Conservation (phyloP, 2,329 filamentous ascomycete species). For the Aspergillus pseudoviridinutans region DNA sequence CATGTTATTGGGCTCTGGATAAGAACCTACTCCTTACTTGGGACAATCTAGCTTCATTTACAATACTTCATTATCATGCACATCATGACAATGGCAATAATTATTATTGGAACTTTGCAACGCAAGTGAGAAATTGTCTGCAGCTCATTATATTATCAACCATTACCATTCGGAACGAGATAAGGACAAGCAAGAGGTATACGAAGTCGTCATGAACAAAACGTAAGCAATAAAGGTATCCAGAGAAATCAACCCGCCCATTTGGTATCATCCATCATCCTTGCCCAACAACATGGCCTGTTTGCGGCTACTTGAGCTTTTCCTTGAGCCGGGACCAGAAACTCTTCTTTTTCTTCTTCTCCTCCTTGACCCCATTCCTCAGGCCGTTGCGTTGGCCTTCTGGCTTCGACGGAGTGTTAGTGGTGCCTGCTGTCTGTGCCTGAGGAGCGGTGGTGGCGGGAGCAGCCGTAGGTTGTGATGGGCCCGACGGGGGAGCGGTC, state of each 20-base stretch:
- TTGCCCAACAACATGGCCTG: neutral
- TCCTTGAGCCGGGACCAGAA: constrained; percentile 57
- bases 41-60: neutral
- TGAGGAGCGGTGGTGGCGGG: neutral
- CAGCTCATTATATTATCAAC: neutral
- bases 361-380: constrained; percentile 32
- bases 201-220: neutral
- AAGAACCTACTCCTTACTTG: neutral
- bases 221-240: constrained; percentile 21
- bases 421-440: constrained; percentile 11
- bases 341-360: constrained; percentile 64
- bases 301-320: constrained; percentile 43
- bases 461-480: neutral
- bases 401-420: neutral
- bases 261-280: constrained; percentile 6
- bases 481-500: neutral
- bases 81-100: neutral
- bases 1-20: neutral
- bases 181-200: neutral
- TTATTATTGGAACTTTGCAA: neutral
- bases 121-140: neutral
- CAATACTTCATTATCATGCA: neutral
- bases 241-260: constrained; percentile 14
- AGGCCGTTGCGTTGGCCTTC: constrained; percentile 23
- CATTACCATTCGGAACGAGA: neutral